These are phyloP conservation scores for Stephania yunnanensis DNA, from an alignment of 164 flowering plant genomes.

Conservation along the genomic window DNA sequence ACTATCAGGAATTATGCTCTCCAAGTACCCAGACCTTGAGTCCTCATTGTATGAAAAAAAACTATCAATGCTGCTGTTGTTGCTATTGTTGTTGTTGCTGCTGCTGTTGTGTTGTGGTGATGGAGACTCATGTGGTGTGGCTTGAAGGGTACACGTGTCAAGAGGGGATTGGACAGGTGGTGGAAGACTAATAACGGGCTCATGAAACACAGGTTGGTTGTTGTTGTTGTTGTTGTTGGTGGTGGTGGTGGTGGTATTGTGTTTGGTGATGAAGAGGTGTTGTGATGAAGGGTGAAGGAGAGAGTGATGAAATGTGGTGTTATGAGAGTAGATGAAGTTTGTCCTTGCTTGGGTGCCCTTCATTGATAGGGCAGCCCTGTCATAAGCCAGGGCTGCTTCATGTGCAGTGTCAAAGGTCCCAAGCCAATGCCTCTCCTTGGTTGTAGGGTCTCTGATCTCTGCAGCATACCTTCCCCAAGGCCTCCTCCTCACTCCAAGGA, in stretches of 20 bases:
- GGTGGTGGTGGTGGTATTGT: constrained; percentile 17
- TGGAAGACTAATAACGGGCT: constrained; percentile 8
- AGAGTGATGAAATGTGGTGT: constrained; percentile 38
- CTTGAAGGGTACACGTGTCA: constrained; percentile 7
- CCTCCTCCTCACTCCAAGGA: constrained; percentile 79
- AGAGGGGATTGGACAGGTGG: constrained; percentile 16
- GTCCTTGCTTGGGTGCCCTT: constrained; percentile 93
- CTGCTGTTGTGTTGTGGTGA: background rate
- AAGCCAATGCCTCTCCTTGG: constrained; percentile 95
- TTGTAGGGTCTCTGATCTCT: constrained; percentile 87
- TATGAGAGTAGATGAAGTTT: constrained; percentile 72
- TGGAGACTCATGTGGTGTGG: constrained; percentile 22
- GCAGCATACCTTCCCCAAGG: constrained; percentile 99
- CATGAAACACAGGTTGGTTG: constrained; percentile 8
- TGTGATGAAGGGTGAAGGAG: constrained; percentile 40
- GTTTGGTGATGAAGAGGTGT: constrained; percentile 29
- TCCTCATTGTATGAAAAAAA: constrained; percentile 27
- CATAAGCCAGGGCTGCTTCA: constrained; percentile 97
- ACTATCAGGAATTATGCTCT: constrained; percentile 68
- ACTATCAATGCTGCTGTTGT: constrained; percentile 25
- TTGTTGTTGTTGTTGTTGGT: constrained; percentile 16
- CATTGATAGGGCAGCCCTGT: constrained; percentile 91
- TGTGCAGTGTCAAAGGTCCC: constrained; percentile 97
- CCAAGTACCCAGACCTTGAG: constrained; percentile 72
- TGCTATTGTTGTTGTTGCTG: background rate